Percentiles rank a stretch among this genome's conserved stretches.
phyloP scores from a whole-genome alignment of 192 early-diverging fungal genomes.

The Coemansia pectinata region DNA sequence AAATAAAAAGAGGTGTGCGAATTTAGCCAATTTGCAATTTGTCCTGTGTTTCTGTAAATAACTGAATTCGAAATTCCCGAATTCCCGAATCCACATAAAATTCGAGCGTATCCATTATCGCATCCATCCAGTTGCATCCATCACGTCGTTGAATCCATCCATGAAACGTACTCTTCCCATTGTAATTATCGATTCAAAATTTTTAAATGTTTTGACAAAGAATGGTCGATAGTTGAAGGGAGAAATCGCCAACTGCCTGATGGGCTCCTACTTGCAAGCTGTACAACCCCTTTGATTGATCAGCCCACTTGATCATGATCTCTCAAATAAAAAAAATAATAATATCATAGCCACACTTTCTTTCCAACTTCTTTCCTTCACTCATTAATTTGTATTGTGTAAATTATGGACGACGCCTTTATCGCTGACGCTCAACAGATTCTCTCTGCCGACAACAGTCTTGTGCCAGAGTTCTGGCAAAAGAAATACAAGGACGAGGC shows the following conservation, averaged over 20 bases:
- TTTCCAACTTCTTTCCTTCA: neutral
- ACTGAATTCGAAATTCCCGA: neutral
- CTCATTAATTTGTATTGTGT: neutral
- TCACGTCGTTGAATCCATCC: constrained; percentile 11
- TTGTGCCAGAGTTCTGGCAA: constrained; percentile 73
- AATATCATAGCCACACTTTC: neutral
- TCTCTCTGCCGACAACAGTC: constrained; percentile 63
- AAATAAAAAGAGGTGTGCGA: neutral
- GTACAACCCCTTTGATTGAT: neutral
- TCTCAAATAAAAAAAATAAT: neutral
- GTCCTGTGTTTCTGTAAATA: neutral
- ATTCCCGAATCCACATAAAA: neutral
- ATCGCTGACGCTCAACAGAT: constrained; percentile 59
- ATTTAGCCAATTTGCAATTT: neutral
- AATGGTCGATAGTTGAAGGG: constrained; percentile 11
- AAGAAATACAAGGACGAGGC: constrained; percentile 80
- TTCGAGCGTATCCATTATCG: constrained; percentile 1
- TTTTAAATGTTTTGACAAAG: constrained; percentile 9
- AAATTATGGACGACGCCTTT: constrained; percentile 54
- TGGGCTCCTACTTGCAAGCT: neutral
- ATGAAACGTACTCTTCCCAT: constrained; percentile 46
- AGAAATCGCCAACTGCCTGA: constrained; percentile 4
- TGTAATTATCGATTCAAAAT: constrained; percentile 18
- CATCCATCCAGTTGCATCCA: constrained; percentile 22
- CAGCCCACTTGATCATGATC: neutral